Percentiles rank a stretch among this genome's conserved stretches.
These are phyloP conservation scores for Lentinula sp. DNA, from an alignment of 768 basidiomycete species.

Conservation along the genomic window DNA sequence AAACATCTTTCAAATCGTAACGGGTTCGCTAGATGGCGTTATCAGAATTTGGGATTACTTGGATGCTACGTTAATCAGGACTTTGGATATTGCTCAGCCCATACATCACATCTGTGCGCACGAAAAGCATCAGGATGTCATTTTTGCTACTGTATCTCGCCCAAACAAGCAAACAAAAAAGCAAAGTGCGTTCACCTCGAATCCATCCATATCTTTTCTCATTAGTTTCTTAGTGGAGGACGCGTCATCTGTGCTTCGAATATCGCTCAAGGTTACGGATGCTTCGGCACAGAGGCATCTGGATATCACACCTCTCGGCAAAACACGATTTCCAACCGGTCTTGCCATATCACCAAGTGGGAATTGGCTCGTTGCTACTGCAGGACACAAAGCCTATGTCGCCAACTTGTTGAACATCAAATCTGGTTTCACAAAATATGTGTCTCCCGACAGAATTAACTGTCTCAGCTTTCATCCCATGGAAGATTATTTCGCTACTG, in stretches of 20 bases:
- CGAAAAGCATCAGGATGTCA: constrained; percentile 54
- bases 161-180: constrained; percentile 36
- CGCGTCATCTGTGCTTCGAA: constrained; percentile 53
- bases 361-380: constrained; percentile 68
- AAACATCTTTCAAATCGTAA: constrained; percentile 87
- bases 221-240: constrained; percentile 30
- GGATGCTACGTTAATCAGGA: constrained; percentile 73
- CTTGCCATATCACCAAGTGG: constrained; percentile 74
- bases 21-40: constrained; percentile 76
- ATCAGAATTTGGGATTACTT: constrained; percentile 92
- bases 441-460: constrained; percentile 73
- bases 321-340: constrained; percentile 56
- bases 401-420: constrained; percentile 49
- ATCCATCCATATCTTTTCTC: background rate
- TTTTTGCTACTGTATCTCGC: constrained; percentile 66
- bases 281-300: constrained; percentile 42
- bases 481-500: constrained; percentile 94
- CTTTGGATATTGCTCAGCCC: constrained; percentile 62
- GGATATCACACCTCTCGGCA: constrained; percentile 55
- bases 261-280: constrained; percentile 49
- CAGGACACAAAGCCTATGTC: constrained; percentile 75
- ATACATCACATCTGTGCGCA: constrained; percentile 71
- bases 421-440: constrained; percentile 75
- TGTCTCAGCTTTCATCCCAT: constrained; percentile 84
- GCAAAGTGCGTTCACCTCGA: constrained; percentile 18